Base-by-base conservation (phyloP, 768 basidiomycete species). In the Symmetrospora coprosmae region DNA sequence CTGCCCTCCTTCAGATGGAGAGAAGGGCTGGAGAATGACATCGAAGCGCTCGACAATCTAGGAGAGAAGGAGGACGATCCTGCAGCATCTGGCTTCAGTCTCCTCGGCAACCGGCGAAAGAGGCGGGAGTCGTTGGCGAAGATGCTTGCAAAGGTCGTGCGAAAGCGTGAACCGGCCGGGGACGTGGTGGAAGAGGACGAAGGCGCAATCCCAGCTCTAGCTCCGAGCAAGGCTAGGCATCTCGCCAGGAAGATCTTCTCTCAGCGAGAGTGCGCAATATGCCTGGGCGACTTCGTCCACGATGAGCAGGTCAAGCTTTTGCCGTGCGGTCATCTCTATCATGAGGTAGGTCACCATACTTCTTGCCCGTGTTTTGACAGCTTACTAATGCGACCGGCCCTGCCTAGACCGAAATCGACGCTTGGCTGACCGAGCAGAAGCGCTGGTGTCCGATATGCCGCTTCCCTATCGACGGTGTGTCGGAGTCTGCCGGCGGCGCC, bases 261-360 rank as follows among this genome's bases (percentile, higher is more conserved):
- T 16, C 55, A 58, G 34, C 27, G 43, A 16, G 55, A 58, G 25
- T 60, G 59, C 27, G 59, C 59, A 6, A 60, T 60, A 9, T 60
- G 59, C 39, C 31, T 60, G 16, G 23, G 34, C 23, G 59, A 60
- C 5, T 60, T 60, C 25, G 34, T 56, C 4, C n/a, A 7, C 13
- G 59, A 35, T 8, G 59, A 60, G 13, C 34, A 17, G 11, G 59
- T 60, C 7, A 3, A 37, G 14, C 25, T 60, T 8, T 28, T 60
- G 35, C 59, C 59, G 3, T 60, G 59, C 25, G 59, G 59, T 3
- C 59, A 60, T 25, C 2, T 49, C 35, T 60, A 9, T 25, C 59
- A 60, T 30, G 48, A 34, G 11, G 55, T 33, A n/a, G 23, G 49
- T 6, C 19, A n/a, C 47, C 16, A 9, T 23, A 49, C 23, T 8